A percentile compares a stretch with the other conserved stretches of the same genome.
phyloP scores from a whole-genome alignment of 176 grass and related monocot genomes.

The Luzula sylvatica region DNA sequence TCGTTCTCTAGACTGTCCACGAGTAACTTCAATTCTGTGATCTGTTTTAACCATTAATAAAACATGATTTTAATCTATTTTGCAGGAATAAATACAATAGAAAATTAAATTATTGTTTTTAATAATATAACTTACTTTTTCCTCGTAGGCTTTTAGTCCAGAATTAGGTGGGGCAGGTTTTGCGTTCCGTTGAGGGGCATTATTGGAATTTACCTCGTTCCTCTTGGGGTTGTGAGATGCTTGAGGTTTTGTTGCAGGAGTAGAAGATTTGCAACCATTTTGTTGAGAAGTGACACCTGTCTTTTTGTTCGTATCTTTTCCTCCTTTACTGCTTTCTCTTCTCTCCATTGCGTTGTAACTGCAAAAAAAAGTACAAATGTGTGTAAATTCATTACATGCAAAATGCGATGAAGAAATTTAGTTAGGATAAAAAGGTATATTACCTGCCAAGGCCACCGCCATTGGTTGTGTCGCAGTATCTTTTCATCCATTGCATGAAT shows the following conservation, averaged over 20 bases:
- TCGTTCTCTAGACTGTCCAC: conserved; percentile 95
- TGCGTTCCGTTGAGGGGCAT: conserved; percentile 27
- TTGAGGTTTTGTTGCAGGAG: conserved; percentile 41
- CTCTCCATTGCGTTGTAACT: conserved; percentile 84
- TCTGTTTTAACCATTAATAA: conserved; percentile 34
- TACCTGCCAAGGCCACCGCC: conserved; percentile 50
- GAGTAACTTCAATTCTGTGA: conserved; percentile 75
- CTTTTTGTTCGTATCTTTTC: conserved; percentile 86
- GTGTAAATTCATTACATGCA: neutral
- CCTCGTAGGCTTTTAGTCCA: conserved; percentile 46
- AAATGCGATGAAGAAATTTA: neutral
- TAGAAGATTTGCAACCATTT: conserved; percentile 27
- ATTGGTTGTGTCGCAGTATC: conserved; percentile 72
- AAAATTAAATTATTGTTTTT: neutral
- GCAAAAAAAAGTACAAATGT: neutral
- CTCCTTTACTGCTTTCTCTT: conserved; percentile 77
- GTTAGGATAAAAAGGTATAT: neutral
- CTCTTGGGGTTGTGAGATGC: conserved; percentile 29
- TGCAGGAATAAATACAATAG: neutral
- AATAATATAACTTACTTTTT: conserved; percentile 32
- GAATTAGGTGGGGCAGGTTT: conserved; percentile 37
- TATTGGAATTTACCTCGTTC: conserved; percentile 29
- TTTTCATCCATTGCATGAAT: conserved; percentile 98
- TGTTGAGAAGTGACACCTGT: conserved; percentile 41
- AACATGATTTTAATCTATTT: neutral